Evolutionary conservation across 2,329 filamentous ascomycete genomes (phyloP).

Genomic region (Aspergillus viridinutans): DNA sequence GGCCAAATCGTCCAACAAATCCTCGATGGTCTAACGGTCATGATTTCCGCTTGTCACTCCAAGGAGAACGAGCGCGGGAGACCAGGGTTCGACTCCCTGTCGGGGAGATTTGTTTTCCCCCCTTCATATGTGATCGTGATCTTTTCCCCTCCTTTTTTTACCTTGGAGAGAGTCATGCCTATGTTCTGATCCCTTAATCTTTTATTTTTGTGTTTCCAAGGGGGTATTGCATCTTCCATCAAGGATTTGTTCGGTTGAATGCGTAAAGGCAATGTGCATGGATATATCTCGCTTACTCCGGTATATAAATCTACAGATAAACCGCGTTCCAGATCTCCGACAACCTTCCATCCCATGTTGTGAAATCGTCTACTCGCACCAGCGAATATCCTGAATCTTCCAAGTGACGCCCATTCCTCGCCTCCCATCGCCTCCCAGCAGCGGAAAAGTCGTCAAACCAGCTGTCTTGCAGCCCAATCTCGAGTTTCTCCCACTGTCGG

Average conservation of each 20-base stretch:
- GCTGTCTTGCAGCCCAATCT: slow-evolving; percentile 2
- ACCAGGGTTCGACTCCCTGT: neutral
- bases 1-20: neutral
- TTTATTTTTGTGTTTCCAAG: too few relatives aligned
- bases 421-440: neutral
- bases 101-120: neutral
- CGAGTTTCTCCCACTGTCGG: slow-evolving; percentile 1
- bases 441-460: slow-evolving; percentile 1
- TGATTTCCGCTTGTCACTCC: neutral
- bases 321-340: slow-evolving; percentile 2
- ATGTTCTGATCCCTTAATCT: too few relatives aligned
- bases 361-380: slow-evolving; percentile 2
- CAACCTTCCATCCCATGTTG: slow-evolving; percentile 4
- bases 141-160: too few relatives aligned
- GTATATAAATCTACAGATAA: neutral
- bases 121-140: too few relatives aligned
- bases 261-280: neutral
- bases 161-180: too few relatives aligned
- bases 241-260: neutral
- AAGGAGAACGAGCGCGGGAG: neutral
- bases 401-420: neutral
- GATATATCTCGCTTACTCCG: neutral
- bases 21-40: neutral
- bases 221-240: too few relatives aligned
- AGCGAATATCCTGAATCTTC: neutral